Base-by-base conservation (phyloP, 805 yeast species). In the Candida tallmaniae region DNA sequence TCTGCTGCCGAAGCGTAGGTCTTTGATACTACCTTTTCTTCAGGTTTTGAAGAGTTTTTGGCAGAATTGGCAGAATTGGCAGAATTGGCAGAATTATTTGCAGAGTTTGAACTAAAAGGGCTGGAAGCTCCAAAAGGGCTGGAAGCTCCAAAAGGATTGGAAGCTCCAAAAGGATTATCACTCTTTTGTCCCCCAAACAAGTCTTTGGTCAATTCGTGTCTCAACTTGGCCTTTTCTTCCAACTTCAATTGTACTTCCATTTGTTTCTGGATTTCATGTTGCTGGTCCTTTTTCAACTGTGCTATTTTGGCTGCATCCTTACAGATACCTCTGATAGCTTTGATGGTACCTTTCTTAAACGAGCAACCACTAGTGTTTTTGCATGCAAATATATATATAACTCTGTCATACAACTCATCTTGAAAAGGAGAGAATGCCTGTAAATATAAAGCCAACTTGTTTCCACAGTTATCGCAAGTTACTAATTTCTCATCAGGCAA, bases 341-440 rank as follows among this genome's bases (percentile, higher is more conserved):
- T 75, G 2, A 88, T 65, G 1, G 83, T 66, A 4, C 95, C 95
- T 3, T 72, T 66, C 45, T 75, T 73, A 42, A 85, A 69, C 29
- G 82, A 71, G 55, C 98, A 93, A 32, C 38, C 44, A 4, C 39
- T 47, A 0, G 58, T 46, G 15, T 75, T 62, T 28, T 74, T 72
- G 58, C 98, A 93, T 2, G 79, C 77, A 53, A 90, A 84, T 0
- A 93, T 70, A 50, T 90, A 93, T 12, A 93, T 58, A 3, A 78
- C 78, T 40, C 98, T 74, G 48, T 86, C 96, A 51, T 89, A 87
- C 27, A 77, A 65, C 8, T 80, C 68, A 23, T 73, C 73, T 22
- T 79, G 85, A 27, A 89, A 57, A 1, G 95, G 94, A 0, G 95
- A 82, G 57, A 73, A 82, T 2, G 90, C 82, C 54, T 93, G 97